Evolutionary conservation across 225 moss, liverwort and hornwort genomes (phyloP), one percentile per base, ranked within the genome.

Genomic region (Ulota crispa): DNA sequence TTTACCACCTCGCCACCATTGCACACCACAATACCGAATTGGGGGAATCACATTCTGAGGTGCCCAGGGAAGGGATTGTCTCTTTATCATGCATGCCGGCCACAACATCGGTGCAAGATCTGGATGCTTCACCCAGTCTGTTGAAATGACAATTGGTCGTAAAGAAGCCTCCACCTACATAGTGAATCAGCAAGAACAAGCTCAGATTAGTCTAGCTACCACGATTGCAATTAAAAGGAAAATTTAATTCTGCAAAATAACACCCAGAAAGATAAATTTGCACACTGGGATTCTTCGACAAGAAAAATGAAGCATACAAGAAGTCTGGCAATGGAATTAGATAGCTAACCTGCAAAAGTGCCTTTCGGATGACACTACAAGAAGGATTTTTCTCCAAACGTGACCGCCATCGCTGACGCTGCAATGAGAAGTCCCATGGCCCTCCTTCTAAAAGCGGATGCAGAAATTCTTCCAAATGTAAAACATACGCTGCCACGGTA

Each of bases 1-100:
- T 64, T 70, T 81, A 52, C 96, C 96, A 83, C 98, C 98, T 91
- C 96, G 91, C 96, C 94, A 92, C 98, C 98, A 99, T 71, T 87
- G 92, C 1, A 87, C 87, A 86, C 96, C 98, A 73, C 81, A 86
- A 71, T 83, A 53, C 50, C 90, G 89, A 75, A 79, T 73, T 70
- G 90, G 89, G 24, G 93, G 76, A 75, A 89, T 41, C 59, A 83
- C 79, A 18, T 80, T 85, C 53, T 64, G 65, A 41, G 78, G 1
- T 75, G 68, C 30, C 78, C 89, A 83, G 11, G 86, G 87, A 47
- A 83, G 86, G 30, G 91, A 86, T 8, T 93, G 91, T 72, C 89
- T 92, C 85, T 79, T 94, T 43, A 88, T 52, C 83, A 89, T 85
- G 81, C 87, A 85, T 31, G 89, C 91, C 68, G 97, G 90, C 85